phyloP scores from a whole-genome alignment of 805 yeast species.

The Candida railenensis region DNA sequence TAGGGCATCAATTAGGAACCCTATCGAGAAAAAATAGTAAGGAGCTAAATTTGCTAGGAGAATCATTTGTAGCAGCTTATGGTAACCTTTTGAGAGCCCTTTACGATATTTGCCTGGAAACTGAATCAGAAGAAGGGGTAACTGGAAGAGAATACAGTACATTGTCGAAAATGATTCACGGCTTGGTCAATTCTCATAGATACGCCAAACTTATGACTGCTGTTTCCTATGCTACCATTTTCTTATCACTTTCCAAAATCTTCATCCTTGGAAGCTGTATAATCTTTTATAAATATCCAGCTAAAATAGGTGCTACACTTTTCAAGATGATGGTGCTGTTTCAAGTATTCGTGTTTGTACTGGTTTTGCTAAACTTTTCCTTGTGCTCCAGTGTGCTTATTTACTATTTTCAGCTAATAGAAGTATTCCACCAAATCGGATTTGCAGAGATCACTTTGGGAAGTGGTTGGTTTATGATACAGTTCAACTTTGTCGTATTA shows the following conservation, averaged over 20 bases:
- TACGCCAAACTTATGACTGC: not conserved
- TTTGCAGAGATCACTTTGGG: not conserved
- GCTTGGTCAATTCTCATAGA: not conserved
- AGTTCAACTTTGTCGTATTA: not conserved
- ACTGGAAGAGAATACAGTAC: not conserved
- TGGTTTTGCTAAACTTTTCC: not conserved
- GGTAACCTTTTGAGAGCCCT: not conserved
- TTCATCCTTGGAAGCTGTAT: not conserved
- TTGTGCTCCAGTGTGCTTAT: not conserved
- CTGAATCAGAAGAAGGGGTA: not conserved
- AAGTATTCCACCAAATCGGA: not conserved
- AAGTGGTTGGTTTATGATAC: not conserved
- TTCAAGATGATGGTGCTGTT: not conserved
- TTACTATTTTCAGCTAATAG: not conserved
- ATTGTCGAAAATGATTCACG: not conserved
- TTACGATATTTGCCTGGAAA: conserved; percentile 22
- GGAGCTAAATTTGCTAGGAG: conserved; percentile 37
- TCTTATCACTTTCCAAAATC: not conserved
- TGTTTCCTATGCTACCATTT: not conserved
- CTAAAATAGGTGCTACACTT: not conserved
- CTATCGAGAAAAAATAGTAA: conserved; percentile 32
- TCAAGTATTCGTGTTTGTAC: not conserved
- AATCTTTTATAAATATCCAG: not conserved
- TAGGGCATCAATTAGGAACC: conserved; percentile 45
- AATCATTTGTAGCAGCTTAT: conserved; percentile 40